Evolutionary conservation across 805 yeast species (phyloP), one percentile per base, ranked within the genome.

Genomic region (Wickerhamomyces rabaulensis): DNA sequence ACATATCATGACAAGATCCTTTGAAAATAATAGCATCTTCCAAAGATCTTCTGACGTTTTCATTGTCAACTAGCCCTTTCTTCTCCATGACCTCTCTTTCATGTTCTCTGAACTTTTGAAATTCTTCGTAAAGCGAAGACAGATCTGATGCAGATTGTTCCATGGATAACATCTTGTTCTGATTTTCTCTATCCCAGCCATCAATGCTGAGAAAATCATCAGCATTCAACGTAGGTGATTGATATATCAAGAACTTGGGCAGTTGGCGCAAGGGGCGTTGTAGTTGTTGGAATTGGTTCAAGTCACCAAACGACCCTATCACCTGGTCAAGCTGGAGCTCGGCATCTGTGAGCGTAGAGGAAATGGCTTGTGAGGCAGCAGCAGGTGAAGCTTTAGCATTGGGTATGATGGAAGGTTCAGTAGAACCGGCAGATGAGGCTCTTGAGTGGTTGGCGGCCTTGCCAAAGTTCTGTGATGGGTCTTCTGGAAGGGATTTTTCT

Each of bases 1-100:
- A 94, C 98, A 92, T 94, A 51, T 89, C 96, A 39, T 70, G 63
- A 64, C 99, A 94, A 1, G 95, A 77, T 3, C 99, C 99, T 48
- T 79, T 78, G 60, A 94, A 94, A 2, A 75, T 64, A 43, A 94
- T 88, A 1, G 98, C 99, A 50, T 92, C 95, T 50, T 79, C 82
- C n/a, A 94, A 71, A 46, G 84, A 82, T 64, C 90, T 89, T 38
- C 89, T 79, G 0, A 78, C 79, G 52, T 89, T 90, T 53, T 88
- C 96, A 40, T 82, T 84, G 63, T 94, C 99, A 3, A 94, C 97
- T 4, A 89, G 68, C 1, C 95, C 95, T 47, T 80, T 67, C 1
- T 70, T 65, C 58, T 90, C 96, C 96, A 91, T 90, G 46, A 79
- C 73, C 39, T 67, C 66, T 48, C 98, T 71, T 65, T 91, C 98